Evolutionary conservation across 345 rosid species (phyloP).

Genomic region (Eucalyptus tenuipes): DNA sequence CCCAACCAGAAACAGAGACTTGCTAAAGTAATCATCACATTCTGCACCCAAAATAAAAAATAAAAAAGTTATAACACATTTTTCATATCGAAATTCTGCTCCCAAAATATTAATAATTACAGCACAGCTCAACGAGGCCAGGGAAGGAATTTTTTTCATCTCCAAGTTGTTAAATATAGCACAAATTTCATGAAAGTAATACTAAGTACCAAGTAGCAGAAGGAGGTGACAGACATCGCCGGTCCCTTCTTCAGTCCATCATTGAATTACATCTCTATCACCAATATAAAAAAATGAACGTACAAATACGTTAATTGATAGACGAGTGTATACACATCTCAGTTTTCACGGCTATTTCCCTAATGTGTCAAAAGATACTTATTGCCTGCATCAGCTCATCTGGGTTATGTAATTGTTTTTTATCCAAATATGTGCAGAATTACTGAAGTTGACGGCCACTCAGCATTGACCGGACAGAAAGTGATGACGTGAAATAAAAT

Average conservation of each 20-base stretch:
- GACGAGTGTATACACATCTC: background rate
- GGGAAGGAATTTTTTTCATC: background rate
- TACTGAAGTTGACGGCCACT: too few species aligned
- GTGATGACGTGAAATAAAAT: background rate
- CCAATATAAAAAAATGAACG: too few species aligned
- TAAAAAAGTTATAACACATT: background rate
- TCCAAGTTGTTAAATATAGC: background rate
- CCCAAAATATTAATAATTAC: background rate
- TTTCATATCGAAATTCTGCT: background rate
- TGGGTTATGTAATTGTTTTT: background rate
- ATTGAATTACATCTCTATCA: too few species aligned
- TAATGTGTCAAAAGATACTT: background rate
- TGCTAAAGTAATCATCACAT: constrained; percentile 30
- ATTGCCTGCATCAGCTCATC: background rate
- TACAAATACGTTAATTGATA: background rate
- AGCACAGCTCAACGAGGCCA: background rate
- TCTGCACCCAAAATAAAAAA: constrained; percentile 3
- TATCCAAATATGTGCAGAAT: too few species aligned
- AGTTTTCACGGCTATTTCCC: background rate
- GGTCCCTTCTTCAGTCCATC: too few species aligned
- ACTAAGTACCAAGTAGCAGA: background rate
- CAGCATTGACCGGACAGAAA: too few species aligned
- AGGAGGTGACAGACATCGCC: background rate
- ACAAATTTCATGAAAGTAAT: background rate
- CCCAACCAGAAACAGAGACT: constrained; percentile 45